A percentile compares a stretch with the other conserved stretches of the same genome.
Evolutionary conservation across 768 basidiomycete species (phyloP).

Genomic region (Solioccasus polychromus): DNA sequence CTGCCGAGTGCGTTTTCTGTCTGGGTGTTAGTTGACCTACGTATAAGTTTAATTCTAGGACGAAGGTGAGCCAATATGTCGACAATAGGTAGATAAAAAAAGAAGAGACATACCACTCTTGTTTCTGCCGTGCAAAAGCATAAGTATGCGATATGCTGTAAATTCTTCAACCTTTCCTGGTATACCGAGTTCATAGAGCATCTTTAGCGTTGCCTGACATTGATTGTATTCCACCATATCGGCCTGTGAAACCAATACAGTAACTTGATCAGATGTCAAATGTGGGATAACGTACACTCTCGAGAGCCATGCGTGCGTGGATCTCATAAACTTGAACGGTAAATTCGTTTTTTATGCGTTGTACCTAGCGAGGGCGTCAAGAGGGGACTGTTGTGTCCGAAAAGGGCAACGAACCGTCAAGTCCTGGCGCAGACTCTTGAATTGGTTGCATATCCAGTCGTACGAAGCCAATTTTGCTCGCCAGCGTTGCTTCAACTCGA

Average conservation of each 20-base stretch:
- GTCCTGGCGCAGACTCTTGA: constrained; percentile 97
- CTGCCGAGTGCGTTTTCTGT: constrained; percentile 79
- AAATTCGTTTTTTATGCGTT: constrained; percentile 98
- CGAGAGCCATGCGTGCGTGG: constrained; percentile 94
- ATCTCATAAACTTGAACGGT: constrained; percentile 98
- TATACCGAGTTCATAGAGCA: constrained; percentile 91
- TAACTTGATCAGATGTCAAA: constrained; percentile 4
- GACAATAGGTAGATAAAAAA: background rate
- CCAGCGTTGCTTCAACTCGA: constrained; percentile 87
- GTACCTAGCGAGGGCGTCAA: constrained; percentile 59
- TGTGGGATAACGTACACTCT: constrained; percentile 57
- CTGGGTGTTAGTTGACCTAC: constrained; percentile 95
- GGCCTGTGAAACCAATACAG: constrained; percentile 48
- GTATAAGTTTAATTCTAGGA: constrained; percentile 86
- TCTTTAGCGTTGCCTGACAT: constrained; percentile 88
- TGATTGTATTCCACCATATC: constrained; percentile 99
- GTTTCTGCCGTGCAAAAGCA: constrained; percentile 92
- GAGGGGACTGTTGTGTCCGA: background rate
- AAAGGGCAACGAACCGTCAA: constrained; percentile 70
- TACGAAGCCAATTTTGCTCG: constrained; percentile 71
- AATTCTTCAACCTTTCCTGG: constrained; percentile 94
- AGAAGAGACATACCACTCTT: constrained; percentile 68
- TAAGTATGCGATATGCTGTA: constrained; percentile 94
- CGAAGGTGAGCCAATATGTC: background rate
- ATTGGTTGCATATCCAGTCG: constrained; percentile 94